Evolutionary conservation across 768 basidiomycete species (phyloP).

Genomic region (Kwoniella dejecticola): DNA sequence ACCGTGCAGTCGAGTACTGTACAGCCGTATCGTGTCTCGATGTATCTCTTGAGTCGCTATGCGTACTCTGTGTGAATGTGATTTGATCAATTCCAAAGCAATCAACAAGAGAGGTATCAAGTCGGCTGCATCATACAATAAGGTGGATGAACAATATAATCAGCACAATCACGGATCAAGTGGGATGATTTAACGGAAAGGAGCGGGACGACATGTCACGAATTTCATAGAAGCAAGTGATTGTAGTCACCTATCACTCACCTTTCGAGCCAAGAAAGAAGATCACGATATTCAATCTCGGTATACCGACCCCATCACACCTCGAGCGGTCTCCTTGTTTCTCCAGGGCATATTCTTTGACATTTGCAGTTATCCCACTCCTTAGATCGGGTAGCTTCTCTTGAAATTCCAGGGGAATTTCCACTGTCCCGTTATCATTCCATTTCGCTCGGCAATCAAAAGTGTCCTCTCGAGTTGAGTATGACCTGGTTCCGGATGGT

Average conservation of each 20-base stretch:
- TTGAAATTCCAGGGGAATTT: slow-evolving; percentile 2
- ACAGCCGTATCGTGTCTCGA: slow-evolving; percentile 60
- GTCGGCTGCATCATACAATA: slow-evolving; percentile 62
- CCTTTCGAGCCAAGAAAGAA: slow-evolving; percentile 69
- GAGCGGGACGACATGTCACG: too few species aligned
- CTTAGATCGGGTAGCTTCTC: neutral
- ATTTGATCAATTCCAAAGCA: slow-evolving; percentile 58
- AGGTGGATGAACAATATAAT: too few species aligned
- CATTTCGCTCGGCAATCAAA: too few species aligned
- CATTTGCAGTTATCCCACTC: neutral
- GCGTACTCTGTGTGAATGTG: slow-evolving; percentile 63
- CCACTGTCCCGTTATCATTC: too few species aligned
- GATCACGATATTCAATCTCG: slow-evolving; percentile 62
- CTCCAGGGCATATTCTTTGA: slow-evolving; percentile 9
- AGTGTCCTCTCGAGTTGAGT: too few species aligned
- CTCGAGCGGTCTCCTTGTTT: too few species aligned
- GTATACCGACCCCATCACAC: slow-evolving; percentile 3
- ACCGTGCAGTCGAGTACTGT: slow-evolving; percentile 28
- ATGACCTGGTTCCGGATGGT: too few species aligned
- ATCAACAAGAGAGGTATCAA: slow-evolving; percentile 66
- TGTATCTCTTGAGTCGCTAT: slow-evolving; percentile 66
- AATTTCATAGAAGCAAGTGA: too few species aligned
- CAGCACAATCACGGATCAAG: too few species aligned
- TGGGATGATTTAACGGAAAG: too few species aligned
- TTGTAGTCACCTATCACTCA: too few species aligned